Evolutionary conservation across 371 early-diverging fungal species (phyloP), one percentile per base, ranked within the genome.

Genomic region (Actinomortierella ambigua): DNA sequence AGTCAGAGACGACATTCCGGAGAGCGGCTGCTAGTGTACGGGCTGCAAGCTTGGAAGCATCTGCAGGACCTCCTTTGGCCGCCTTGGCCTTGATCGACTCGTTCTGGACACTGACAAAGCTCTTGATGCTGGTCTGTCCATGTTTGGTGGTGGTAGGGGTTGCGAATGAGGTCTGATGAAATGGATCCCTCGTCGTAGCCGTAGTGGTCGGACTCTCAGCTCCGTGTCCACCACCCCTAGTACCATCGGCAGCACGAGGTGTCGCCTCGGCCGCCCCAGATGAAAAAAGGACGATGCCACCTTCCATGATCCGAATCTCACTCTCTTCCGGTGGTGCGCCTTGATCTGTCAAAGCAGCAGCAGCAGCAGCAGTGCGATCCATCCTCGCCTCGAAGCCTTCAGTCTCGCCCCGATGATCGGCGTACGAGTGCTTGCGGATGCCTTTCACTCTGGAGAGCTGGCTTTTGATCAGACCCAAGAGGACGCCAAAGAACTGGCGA

Each of bases 1-100:
- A 28, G 18, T 68, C 68, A 18, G 61, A 28, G 3, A 61, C 61
- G 11, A 49, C 53, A 17, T 68, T 68, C 7, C 68, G 57, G 1
- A 68, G 51, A 0, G 61, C 52, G 28, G 55, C 61, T 6, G 68
- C 61, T 13, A 68, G 18, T 18, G 54, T 61, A 43, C 41, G 44
- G 22, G 61, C 18, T 4, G 68, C 57, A n/a, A 57, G 61, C 3
- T 48, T 34, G 11, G 48, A 54, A 9, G 23, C 52, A 9, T 66
- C 27, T 2, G 7, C 14, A 8, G 52, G 34, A 1, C 18, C 20
- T 50, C 53, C 40, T 29, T 47, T 14, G 2, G 27, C 0, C 20
- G 8, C 11, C 11, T 15, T 18, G 1, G 20, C 15, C 14, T 53
- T 68, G 68, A 28, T 49, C 58, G 11, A 55, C 53, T 34, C 34